These are phyloP conservation scores for Cladosporium sp. DNA, from an alignment of 2,329 filamentous ascomycete species.

Conservation along the genomic window DNA sequence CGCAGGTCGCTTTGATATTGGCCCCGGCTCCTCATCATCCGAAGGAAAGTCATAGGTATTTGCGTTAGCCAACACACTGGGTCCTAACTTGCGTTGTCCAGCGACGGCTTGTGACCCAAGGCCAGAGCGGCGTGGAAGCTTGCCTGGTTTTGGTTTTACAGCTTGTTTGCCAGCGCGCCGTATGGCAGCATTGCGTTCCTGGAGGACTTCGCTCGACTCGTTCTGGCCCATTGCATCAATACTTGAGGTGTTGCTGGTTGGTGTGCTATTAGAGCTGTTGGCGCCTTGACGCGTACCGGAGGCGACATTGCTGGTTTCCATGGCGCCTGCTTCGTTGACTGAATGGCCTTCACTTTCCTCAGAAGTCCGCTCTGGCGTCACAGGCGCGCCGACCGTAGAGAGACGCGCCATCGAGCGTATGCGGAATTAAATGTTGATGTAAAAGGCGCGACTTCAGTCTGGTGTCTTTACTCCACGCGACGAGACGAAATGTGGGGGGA, in stretches of 20 bases:
- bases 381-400: background rate
- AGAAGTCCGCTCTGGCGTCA: background rate
- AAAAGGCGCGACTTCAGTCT: background rate
- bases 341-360: background rate
- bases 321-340: background rate
- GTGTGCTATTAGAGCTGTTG: background rate
- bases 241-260: background rate
- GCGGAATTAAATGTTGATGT: background rate
- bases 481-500: background rate
- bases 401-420: background rate
- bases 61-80: background rate
- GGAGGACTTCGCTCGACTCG: background rate
- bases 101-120: background rate
- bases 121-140: background rate
- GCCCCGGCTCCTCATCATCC: background rate
- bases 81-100: background rate
- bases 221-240: background rate
- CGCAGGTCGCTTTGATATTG: background rate
- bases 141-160: background rate
- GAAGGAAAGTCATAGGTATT: background rate
- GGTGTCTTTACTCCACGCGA: conserved; percentile 5
- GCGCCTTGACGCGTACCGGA: background rate
- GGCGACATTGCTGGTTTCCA: background rate
- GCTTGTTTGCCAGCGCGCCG: background rate
- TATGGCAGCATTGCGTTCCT: background rate